Evolutionary conservation across 495 filamentous ascomycete species (phyloP), one percentile per base, ranked within the genome.

Genomic region (Aspergillus indologenus): DNA sequence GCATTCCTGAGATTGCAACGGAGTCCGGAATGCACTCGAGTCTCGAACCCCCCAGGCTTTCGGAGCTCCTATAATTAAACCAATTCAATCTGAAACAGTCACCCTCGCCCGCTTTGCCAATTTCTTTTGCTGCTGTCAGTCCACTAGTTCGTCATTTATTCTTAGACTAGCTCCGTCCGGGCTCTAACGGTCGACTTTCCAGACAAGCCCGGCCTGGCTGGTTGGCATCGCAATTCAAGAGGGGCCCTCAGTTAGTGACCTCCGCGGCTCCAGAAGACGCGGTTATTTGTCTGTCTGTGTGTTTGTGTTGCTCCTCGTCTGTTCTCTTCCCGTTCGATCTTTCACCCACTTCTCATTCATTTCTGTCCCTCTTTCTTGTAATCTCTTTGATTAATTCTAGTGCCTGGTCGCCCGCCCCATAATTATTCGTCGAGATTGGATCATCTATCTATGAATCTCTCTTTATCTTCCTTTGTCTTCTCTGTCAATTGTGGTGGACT

Each of bases 401-500:
- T 49, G 40, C 43, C 46, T 29, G 23, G 22, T 50, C 17, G 43
- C 42, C 24, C n/a, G 44, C 29, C 21, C 58, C n/a, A n/a, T 26
- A 21, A 29, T 29, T 29, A 9, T 21, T 45, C 42, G 45, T 18
- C 21, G 18, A 31, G 42, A 56, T n/a, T 18, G 51, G 15, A n/a
- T 17, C 42, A 19, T 17, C 19, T 46, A 26, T n/a, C 40, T 21
- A 21, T 12, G 4, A 42, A 57, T 58, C 46, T 51, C 47, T 58
- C 20, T 45, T 17, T 47, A 53, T 21, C 23, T 55, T 46, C 43
- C 24, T 42, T 26, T 14, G 3, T 31, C 44, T 45, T 15, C 43
- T 43, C 49, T 21, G 45, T 53, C 29, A 34, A 45, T 61, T 61
- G 50, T 58, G 54, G 40, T 20, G 34, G 34, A 40, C 45, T 49